Conservation (phyloP, 2,329 filamentous ascomycete genomes). For the Penicillium sp. region DNA sequence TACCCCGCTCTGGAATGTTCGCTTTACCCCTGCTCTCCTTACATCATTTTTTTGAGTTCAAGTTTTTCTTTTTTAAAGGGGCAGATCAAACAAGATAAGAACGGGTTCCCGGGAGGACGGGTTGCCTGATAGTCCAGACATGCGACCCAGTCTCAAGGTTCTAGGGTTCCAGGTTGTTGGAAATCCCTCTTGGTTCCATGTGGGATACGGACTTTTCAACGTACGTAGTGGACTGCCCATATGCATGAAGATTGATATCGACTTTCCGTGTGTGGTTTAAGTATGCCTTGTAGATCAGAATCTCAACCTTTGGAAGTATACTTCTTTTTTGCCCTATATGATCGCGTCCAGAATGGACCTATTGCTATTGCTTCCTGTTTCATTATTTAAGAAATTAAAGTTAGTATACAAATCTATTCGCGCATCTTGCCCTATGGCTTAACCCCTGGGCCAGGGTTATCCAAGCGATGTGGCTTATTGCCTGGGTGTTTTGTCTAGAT, state of each 20-base stretch:
- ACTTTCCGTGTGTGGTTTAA: not conserved
- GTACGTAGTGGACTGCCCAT: not conserved
- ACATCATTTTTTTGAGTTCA: not conserved
- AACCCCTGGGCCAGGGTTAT: not conserved
- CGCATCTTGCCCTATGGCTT: not conserved
- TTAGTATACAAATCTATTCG: not conserved
- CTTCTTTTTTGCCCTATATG: not conserved
- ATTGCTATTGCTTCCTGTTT: not conserved
- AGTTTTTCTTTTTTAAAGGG: not conserved
- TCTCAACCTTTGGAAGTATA: not conserved
- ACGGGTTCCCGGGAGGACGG: not conserved
- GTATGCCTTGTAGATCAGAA: not conserved
- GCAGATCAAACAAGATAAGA: not conserved
- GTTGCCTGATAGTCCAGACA: not conserved
- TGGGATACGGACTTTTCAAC: not conserved
- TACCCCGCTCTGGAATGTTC: conserved; percentile 1
- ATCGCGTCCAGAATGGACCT: not conserved
- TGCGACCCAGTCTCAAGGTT: not conserved
- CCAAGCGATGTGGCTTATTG: not conserved
- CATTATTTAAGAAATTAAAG: not conserved
- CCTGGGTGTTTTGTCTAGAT: not conserved
- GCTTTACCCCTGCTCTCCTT: not conserved
- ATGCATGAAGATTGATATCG: not conserved
- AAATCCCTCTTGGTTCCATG: not conserved
- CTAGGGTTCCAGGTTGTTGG: not conserved